phyloP scores from a whole-genome alignment of 352 stramenopile genomes.

The Salisapilia sapeloensis region DNA sequence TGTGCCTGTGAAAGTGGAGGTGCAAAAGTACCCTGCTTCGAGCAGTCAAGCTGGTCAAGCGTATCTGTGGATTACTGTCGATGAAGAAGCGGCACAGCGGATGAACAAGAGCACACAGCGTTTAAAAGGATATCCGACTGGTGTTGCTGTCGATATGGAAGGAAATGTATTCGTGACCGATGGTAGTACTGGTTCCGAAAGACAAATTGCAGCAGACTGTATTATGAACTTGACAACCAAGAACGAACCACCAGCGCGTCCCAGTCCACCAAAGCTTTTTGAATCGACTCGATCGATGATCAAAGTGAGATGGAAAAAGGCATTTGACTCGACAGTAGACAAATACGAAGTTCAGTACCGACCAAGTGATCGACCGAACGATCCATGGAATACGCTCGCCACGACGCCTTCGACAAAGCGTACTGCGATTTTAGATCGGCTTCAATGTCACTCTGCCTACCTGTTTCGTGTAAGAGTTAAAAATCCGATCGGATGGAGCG shows the following conservation, averaged over 20 bases:
- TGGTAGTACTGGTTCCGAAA: constrained; percentile 9
- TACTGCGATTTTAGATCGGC: constrained; percentile 15
- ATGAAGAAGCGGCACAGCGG: constrained; percentile 46
- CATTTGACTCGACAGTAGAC: constrained; percentile 41
- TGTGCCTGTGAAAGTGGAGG: constrained; percentile 51
- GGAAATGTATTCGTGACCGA: constrained; percentile 47
- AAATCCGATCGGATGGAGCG: constrained; percentile 54
- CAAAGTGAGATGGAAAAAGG: constrained; percentile 36
- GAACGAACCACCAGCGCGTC: constrained; percentile 13
- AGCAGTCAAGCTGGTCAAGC: constrained; percentile 40
- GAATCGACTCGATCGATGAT: constrained; percentile 31
- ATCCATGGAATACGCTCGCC: constrained; percentile 22
- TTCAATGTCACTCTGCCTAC: constrained; percentile 29
- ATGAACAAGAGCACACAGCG: constrained; percentile 14
- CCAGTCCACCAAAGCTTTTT: constrained; percentile 21
- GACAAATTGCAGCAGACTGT: constrained; percentile 42
- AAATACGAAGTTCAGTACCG: constrained; percentile 60
- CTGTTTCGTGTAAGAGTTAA: constrained; percentile 41
- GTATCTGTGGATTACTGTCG: constrained; percentile 62
- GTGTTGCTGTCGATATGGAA: constrained; percentile 39
- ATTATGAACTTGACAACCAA: constrained; percentile 36
- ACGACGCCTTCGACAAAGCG: constrained; percentile 16
- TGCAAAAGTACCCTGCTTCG: constrained; percentile 36
- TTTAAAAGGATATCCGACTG: constrained; percentile 42
- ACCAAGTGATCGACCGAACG: constrained; percentile 21